Evolutionary conservation across 2,329 filamentous ascomycete species (phyloP).

Genomic region (Aspergillus hiratsukae): DNA sequence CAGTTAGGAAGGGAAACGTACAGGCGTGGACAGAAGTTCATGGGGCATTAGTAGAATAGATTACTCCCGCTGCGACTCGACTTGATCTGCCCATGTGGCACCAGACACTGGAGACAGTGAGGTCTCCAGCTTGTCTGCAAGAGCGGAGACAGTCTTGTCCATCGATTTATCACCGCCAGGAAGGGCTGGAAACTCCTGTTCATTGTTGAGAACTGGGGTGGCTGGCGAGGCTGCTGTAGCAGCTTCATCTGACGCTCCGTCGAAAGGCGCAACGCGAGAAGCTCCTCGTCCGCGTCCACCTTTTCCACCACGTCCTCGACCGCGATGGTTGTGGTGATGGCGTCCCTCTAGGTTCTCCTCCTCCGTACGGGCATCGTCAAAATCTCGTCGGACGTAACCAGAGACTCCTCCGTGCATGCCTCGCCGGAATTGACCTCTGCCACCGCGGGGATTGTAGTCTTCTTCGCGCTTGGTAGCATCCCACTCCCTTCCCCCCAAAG

Average conservation of each 20-base stretch:
- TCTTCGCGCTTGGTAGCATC: constrained; percentile 58
- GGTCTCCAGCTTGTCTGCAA: constrained; percentile 21
- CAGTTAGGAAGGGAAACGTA: neutral
- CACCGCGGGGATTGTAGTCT: constrained; percentile 43
- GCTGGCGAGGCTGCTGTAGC: constrained; percentile 8
- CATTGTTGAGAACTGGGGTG: constrained; percentile 24
- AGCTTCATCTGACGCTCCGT: constrained; percentile 12
- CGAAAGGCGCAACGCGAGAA: constrained; percentile 15
- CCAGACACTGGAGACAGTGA: constrained; percentile 27
- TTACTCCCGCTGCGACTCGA: constrained; percentile 20
- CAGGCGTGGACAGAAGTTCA: neutral
- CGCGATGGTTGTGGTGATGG: constrained; percentile 13
- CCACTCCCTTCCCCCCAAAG: constrained; percentile 58
- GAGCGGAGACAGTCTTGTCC: constrained; percentile 3
- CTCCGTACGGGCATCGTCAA: constrained; percentile 21
- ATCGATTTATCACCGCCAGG: constrained; percentile 24
- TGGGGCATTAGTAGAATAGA: neutral
- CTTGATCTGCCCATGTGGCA: constrained; percentile 30
- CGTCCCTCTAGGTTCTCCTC: constrained; percentile 13
- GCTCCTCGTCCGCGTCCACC: constrained; percentile 24
- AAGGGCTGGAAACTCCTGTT: constrained; percentile 34
- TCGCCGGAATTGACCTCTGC: constrained; percentile 43
- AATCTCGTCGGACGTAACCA: constrained; percentile 28
- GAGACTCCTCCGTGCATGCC: constrained; percentile 51
- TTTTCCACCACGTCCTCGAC: constrained; percentile 28